Evolutionary conservation across 2,329 filamentous ascomycete species (phyloP).

Genomic region (Scytalidium sp.): DNA sequence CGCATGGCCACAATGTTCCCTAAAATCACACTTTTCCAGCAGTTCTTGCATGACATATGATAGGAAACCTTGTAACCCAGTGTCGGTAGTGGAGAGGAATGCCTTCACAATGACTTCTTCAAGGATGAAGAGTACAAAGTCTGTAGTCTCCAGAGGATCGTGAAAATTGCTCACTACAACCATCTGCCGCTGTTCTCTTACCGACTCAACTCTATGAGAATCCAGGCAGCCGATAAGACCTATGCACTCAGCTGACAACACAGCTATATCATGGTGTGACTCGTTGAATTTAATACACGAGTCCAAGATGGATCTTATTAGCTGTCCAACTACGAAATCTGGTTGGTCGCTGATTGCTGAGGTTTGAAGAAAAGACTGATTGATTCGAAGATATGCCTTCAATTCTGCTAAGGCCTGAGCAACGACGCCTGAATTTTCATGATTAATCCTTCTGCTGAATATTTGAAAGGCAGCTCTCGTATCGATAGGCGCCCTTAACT

Average conservation of each 20-base stretch:
- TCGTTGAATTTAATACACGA: constrained; percentile 78
- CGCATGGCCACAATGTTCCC: constrained; percentile 39
- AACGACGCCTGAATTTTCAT: constrained; percentile 85
- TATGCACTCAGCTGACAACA: constrained; percentile 76
- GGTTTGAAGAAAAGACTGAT: constrained; percentile 77
- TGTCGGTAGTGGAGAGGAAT: constrained; percentile 87
- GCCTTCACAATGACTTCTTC: constrained; percentile 86
- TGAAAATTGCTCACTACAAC: constrained; percentile 87
- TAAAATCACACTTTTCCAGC: constrained; percentile 73
- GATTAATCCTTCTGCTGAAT: constrained; percentile 70
- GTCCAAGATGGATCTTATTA: constrained; percentile 80
- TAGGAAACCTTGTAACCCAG: constrained; percentile 83
- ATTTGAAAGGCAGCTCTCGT: constrained; percentile 64
- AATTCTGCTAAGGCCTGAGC: constrained; percentile 79
- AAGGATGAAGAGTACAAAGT: constrained; percentile 83
- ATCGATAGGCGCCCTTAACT: constrained; percentile 64
- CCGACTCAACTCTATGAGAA: constrained; percentile 80
- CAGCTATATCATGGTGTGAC: constrained; percentile 62
- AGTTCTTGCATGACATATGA: constrained; percentile 95
- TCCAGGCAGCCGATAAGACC: constrained; percentile 91
- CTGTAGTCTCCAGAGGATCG: constrained; percentile 70
- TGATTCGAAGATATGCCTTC: constrained; percentile 63
- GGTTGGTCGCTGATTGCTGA: constrained; percentile 82
- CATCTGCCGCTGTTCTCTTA: constrained; percentile 76
- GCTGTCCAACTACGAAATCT: constrained; percentile 65